These are phyloP conservation scores for Apiosordaria backusii DNA, from an alignment of 495 filamentous ascomycete genomes.

Conservation along the genomic window DNA sequence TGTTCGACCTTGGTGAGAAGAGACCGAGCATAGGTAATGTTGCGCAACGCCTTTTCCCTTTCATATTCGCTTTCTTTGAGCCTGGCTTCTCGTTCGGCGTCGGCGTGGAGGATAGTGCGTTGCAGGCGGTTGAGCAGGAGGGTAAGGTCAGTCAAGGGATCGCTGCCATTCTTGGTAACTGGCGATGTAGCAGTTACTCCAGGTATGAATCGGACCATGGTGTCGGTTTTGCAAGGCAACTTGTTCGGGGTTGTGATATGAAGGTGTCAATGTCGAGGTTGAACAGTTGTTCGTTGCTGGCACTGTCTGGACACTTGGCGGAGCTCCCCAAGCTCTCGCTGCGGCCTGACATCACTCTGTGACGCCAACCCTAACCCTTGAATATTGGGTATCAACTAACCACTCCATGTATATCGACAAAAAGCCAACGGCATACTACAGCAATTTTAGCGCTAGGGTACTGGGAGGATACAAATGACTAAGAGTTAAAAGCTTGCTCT, in stretches of 20 bases:
- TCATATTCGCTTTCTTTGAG: conserved; percentile 65
- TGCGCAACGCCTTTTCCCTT: conserved; percentile 65
- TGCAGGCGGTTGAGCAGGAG: conserved; percentile 74
- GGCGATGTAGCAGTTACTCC: conserved; percentile 18
- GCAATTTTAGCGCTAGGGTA: too few relatives aligned
- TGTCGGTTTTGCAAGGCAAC: neutral
- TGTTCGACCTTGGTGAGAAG: conserved; percentile 77
- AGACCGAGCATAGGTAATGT: conserved; percentile 73
- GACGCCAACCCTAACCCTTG: conserved; percentile 23
- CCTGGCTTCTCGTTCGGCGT: conserved; percentile 53
- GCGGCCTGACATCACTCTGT: conserved; percentile 16
- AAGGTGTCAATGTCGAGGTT: conserved; percentile 3
- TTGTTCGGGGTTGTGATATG: conserved; percentile 1
- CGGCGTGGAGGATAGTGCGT: conserved; percentile 64
- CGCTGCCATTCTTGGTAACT: conserved; percentile 10
- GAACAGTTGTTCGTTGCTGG: conserved; percentile 4
- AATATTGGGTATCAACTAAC: neutral
- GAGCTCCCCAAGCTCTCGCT: conserved; percentile 11
- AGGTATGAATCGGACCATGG: conserved; percentile 31
- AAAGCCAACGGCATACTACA: too few relatives aligned
- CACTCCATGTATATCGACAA: too few relatives aligned
- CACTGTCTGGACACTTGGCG: conserved; percentile 14
- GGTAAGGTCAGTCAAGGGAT: conserved; percentile 54
- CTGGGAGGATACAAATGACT: too few relatives aligned
- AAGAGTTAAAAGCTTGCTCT: too few relatives aligned